Conservation (phyloP, 768 basidiomycete genomes). For the Multifurca ochricompacta region DNA sequence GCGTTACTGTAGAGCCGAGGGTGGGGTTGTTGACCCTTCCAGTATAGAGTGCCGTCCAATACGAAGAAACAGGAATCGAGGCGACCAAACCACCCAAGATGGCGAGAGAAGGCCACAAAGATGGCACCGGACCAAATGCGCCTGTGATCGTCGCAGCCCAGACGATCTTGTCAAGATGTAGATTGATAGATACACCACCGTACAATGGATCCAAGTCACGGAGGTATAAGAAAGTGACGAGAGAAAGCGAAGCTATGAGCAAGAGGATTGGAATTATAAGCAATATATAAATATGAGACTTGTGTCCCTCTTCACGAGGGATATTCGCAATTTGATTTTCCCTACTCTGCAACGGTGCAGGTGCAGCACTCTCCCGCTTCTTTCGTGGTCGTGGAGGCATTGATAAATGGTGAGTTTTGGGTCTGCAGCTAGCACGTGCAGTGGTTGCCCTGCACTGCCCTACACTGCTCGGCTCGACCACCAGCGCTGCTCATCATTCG, state of each 20-base stretch:
- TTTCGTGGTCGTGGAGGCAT: conserved; percentile 19
- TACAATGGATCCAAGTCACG: conserved; percentile 63
- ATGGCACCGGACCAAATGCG: conserved; percentile 30
- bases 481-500: not conserved
- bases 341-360: not conserved
- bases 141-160: conserved; percentile 29
- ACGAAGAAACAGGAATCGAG: conserved; percentile 50
- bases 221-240: conserved; percentile 55
- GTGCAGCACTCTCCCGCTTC: conserved; percentile 4
- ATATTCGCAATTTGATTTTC: not conserved
- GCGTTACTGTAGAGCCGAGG: conserved; percentile 52
- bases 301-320: not conserved
- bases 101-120: conserved; percentile 29
- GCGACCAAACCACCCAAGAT: conserved; percentile 36
- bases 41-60: conserved; percentile 57
- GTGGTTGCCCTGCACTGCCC: not conserved
- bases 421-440: not conserved
- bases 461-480: not conserved
- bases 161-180: conserved; percentile 38
- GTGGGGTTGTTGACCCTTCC: conserved; percentile 45
- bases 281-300: conserved; percentile 3
- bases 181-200: conserved; percentile 47
- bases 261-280: conserved; percentile 26
- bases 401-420: not conserved
- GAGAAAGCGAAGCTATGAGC: conserved; percentile 35